Base-by-base conservation (phyloP, 441 rosid genomes). In the Populus trichocarpa region DNA sequence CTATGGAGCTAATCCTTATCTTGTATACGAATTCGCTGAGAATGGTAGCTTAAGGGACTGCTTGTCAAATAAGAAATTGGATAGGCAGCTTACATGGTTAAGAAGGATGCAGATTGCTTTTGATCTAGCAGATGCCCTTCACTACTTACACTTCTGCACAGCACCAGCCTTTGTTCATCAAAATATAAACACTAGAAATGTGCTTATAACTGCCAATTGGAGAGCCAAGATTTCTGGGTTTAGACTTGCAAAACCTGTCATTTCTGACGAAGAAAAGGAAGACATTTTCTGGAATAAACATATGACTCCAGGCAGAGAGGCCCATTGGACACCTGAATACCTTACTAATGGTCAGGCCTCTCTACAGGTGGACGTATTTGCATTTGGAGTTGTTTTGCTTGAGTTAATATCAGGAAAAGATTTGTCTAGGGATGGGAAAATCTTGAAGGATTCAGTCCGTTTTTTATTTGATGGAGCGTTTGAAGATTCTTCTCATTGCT, bases 91-190 rank as follows among this genome's bases (percentile, higher is more conserved):
- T 25, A 81, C 78, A 20, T 85, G 88, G 86, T 69, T 2, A 20
- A 83, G 36, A 77, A 81, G 88, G 82, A 78, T 73, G 46, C 86
- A 75, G 69, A 81, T 81, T 77, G 86, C 80, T 28, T 83, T 75
- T 74, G 88, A 85, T 83, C 30, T 85, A n/a, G 84, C 86, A 6
- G 83, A 68, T 42, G 85, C 78, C 3, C 82, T 85, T 71, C 83
- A 83, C 70, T 85, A 85, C 74, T 67, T 85, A 35, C 86, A 85
- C 64, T 69, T 71, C 69, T 80, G 75, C 46, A 85, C 86, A 57
- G 46, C 71, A 59, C 87, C 85, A 38, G 71, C 79, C 38, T 82
- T 77, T 57, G 69, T 79, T 25, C 85, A 84, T 30, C 22, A 20
- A 10, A 75, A 75, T 30, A 50, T 67, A 75, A 67, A 42, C 46